Evolutionary conservation across 2,329 filamentous ascomycete genomes (phyloP).

Genomic region (Dactylellina leptospora): DNA sequence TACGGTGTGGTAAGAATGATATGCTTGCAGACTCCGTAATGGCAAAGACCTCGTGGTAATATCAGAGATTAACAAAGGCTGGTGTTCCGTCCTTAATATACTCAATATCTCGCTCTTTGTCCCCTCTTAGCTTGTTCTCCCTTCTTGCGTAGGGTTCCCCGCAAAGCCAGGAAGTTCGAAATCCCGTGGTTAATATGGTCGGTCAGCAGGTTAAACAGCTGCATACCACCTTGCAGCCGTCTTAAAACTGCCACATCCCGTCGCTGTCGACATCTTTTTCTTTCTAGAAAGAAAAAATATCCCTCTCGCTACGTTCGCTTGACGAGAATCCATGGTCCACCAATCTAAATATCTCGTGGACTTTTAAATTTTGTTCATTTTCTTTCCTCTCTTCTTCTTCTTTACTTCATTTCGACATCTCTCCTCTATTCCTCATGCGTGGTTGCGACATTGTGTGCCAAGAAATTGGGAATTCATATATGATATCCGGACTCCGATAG

Average conservation of each 20-base stretch:
- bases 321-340: conserved; percentile 45
- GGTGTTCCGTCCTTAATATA: conserved; percentile 50
- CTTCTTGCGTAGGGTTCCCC: conserved; percentile 48
- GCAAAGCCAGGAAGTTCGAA: conserved; percentile 46
- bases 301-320: conserved; percentile 51
- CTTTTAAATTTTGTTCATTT: conserved; percentile 48
- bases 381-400: not conserved
- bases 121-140: conserved; percentile 9
- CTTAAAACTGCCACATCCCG: conserved; percentile 53
- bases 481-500: conserved; percentile 48
- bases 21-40: conserved; percentile 7
- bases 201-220: conserved; percentile 51
- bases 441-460: conserved; percentile 35
- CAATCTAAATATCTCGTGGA: conserved; percentile 46
- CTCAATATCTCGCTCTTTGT: conserved; percentile 21
- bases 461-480: conserved; percentile 45
- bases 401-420: not conserved
- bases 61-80: conserved; percentile 22
- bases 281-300: conserved; percentile 39
- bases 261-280: conserved; percentile 43
- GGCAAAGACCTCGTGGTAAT: conserved; percentile 31
- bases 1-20: conserved; percentile 38
- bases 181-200: conserved; percentile 52
- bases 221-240: conserved; percentile 47
- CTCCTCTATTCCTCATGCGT: conserved; percentile 30